Base-by-base conservation (phyloP, 73 alveolate species). In the Tetrahymena borealis region DNA sequence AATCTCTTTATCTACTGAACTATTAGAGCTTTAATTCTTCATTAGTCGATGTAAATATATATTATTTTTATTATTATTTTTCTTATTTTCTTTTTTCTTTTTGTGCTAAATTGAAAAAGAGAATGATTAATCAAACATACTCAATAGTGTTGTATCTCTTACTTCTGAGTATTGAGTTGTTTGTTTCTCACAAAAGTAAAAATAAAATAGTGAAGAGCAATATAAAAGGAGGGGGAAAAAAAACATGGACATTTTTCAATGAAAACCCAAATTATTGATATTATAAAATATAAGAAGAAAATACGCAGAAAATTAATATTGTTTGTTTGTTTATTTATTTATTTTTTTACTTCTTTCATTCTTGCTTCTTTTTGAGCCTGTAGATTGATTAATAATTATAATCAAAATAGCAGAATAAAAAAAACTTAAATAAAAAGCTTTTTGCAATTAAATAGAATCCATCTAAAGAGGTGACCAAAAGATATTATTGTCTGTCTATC, bases 1-100 rank as follows among this genome's bases (percentile, higher is more conserved):
- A 60, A 60, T 60, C 85, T 60, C 85, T 60, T 24, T 60, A 60
- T 60, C 85, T 60, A 60, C 85, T 60, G 85, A 60, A 60, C 85
- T 60, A 60, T 60, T 60, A 60, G 85, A 60, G 85, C 85, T 60
- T 60, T 60, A 60, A 60, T 60, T 60, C 85, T 60, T 60, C 85
- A 60, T 60, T 60, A 60, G 85, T 60, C 85, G 85, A 60, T 18
- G 85, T 60, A 60, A 24, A 60, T 60, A 60, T 20, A 60, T 60
- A 60, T 60, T 60, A 60, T 60, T 60, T 60, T 60, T 60, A 60
- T 60, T 60, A 60, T 60, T 60, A 60, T 60, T 60, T 60, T 60
- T 60, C 85, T 60, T 60, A 60, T 60, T 60, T 60, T 60, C n/a
- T 60, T 60, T 60, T 60, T 60, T 60, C 85, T 60, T 60, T n/a